Conservation (phyloP, 352 stramenopile species). For the Phytopythium delawarense region DNA sequence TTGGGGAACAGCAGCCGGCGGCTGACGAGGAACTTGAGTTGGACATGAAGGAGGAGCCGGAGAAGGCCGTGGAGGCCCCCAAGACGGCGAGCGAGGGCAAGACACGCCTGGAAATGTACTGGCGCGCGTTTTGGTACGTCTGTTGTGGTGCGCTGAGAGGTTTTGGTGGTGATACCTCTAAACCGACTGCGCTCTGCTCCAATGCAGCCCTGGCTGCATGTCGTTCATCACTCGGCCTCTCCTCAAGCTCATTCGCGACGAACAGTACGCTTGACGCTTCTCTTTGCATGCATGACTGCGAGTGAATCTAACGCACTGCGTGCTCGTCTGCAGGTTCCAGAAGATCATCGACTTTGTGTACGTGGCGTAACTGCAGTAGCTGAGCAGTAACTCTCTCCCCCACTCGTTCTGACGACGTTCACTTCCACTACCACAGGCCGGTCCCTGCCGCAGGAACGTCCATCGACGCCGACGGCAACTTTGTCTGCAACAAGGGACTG, state of each 20-base stretch:
- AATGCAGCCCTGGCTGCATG: slow-evolving; percentile 60
- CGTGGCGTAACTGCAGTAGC: not conserved
- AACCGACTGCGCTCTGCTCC: not conserved
- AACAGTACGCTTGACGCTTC: slow-evolving; percentile 31
- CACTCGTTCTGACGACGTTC: not conserved
- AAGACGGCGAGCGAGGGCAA: slow-evolving; percentile 24
- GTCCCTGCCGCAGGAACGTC: slow-evolving; percentile 67
- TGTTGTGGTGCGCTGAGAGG: not conserved
- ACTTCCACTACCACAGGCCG: slow-evolving; percentile 16
- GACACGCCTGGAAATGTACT: slow-evolving; percentile 68
- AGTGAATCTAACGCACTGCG: slow-evolving; percentile 2
- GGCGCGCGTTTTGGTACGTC: slow-evolving; percentile 75
- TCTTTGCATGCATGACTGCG: not conserved
- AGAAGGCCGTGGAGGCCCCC: slow-evolving; percentile 12
- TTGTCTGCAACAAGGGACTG: slow-evolving; percentile 61
- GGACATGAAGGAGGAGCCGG: slow-evolving; percentile 32
- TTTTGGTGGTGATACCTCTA: not conserved
- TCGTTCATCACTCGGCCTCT: slow-evolving; percentile 65
- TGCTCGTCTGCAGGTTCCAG: slow-evolving; percentile 44
- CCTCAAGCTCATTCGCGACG: slow-evolving; percentile 52
- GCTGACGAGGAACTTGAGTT: slow-evolving; percentile 24
- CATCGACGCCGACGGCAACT: slow-evolving; percentile 48
- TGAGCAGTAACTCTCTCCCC: not conserved
- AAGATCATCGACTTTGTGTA: slow-evolving; percentile 63
- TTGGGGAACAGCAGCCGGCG: not conserved